Percentiles rank a stretch among this genome's conserved stretches.
These are phyloP conservation scores for Candida albicans DNA, from an alignment of 1,139 yeast genomes.

Conservation along the genomic window DNA sequence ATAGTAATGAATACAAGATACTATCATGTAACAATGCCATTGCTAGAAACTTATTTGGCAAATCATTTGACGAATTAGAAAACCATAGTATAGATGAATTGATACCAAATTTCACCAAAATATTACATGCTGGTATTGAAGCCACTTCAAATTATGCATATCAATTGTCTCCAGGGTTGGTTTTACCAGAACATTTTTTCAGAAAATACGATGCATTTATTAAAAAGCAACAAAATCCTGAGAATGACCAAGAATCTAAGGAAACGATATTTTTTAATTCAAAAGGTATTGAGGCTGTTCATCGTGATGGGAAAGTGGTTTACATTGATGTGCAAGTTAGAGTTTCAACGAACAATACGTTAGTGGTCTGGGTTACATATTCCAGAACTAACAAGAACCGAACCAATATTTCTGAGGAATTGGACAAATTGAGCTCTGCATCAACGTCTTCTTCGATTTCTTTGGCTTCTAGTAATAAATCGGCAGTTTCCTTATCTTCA, in stretches of 20 bases:
- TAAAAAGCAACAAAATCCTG: conserved; percentile 15
- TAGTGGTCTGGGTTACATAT: conserved; percentile 86
- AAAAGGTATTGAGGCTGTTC: conserved; percentile 65
- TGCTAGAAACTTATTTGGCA: conserved; percentile 76
- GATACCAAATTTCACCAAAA: conserved; percentile 63
- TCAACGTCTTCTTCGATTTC: conserved; percentile 17
- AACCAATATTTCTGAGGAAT: conserved; percentile 24
- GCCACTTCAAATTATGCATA: conserved; percentile 36
- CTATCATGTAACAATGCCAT: conserved; percentile 77
- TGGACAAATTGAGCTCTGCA: conserved; percentile 27
- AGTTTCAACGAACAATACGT: conserved; percentile 58
- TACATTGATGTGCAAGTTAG: conserved; percentile 79
- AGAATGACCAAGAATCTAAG: conserved; percentile 14
- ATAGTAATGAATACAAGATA: conserved; percentile 46
- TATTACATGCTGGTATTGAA: conserved; percentile 50
- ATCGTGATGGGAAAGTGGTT: conserved; percentile 65
- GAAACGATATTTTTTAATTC: conserved; percentile 58
- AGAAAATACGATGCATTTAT: conserved; percentile 51
- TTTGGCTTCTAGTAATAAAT: conserved; percentile 10
- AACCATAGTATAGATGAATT: conserved; percentile 55
- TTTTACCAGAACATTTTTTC: conserved; percentile 87
- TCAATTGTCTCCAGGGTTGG: conserved; percentile 51
- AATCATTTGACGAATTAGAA: conserved; percentile 46
- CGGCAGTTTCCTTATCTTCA: conserved; percentile 8
- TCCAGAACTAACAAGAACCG: conserved; percentile 46